phyloP scores from a whole-genome alignment of 2,329 filamentous ascomycete genomes.

The Xylaria hypoxylon region DNA sequence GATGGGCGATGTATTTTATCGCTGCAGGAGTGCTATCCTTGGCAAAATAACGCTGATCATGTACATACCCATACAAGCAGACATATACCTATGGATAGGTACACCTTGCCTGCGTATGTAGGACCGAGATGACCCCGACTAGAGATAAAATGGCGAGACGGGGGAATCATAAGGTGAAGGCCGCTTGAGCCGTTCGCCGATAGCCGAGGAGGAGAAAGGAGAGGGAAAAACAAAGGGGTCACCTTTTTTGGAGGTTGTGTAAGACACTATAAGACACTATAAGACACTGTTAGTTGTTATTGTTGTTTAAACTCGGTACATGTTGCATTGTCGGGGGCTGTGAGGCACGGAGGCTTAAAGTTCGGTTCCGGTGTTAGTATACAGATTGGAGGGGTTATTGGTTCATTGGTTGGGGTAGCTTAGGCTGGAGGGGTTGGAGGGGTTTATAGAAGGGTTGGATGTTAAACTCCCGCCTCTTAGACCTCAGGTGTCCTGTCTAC shows the following conservation, averaged over 20 bases:
- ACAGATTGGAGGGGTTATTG: not conserved
- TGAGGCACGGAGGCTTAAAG: slow-evolving; percentile 18
- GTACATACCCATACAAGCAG: not conserved
- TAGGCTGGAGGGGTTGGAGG: slow-evolving; percentile 13
- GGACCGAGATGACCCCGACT: slow-evolving; percentile 21
- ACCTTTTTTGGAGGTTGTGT: not conserved
- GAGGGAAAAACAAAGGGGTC: too few species aligned
- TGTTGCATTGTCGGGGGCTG: slow-evolving; percentile 27
- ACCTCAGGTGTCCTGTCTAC: too few species aligned
- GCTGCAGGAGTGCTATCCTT: not conserved
- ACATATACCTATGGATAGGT: not conserved
- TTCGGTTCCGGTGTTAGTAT: slow-evolving; percentile 11
- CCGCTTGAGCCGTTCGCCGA: slow-evolving; percentile 2
- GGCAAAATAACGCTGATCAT: slow-evolving; percentile 14
- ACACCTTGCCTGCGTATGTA: not conserved
- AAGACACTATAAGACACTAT: not conserved
- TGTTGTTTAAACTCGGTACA: not conserved
- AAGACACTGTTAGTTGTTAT: too few species aligned
- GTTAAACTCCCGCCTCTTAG: too few species aligned
- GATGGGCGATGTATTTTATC: not conserved
- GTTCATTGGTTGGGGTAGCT: not conserved
- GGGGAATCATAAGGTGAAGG: not conserved
- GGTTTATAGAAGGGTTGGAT: not conserved
- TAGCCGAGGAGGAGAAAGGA: not conserved
- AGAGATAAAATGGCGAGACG: not conserved